Evolutionary conservation across 108 stramenopile species (phyloP).

Genomic region (Aurantiochytrium sp.): DNA sequence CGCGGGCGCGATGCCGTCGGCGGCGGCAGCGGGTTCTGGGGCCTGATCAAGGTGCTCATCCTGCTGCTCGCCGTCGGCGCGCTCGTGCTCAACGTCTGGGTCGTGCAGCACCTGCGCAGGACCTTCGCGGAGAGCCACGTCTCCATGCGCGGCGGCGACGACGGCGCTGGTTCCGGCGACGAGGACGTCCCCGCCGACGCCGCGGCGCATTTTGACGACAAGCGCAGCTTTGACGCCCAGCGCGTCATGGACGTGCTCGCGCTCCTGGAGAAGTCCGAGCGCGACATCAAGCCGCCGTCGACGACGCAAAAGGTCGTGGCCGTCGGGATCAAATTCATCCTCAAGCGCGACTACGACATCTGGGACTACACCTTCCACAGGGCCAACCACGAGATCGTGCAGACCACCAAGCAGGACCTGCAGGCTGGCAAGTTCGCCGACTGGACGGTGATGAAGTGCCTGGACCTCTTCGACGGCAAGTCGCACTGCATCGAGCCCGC

Average conservation of each 20-base stretch:
- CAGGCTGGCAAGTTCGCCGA: not conserved
- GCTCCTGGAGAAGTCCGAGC: constrained; percentile 14
- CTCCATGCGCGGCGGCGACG: not conserved
- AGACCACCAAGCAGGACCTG: constrained; percentile 20
- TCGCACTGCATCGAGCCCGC: constrained; percentile 27
- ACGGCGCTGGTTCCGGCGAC: not conserved
- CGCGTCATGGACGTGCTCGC: constrained; percentile 21
- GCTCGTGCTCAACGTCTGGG: constrained; percentile 5
- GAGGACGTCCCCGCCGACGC: not conserved
- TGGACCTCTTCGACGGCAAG: constrained; percentile 23
- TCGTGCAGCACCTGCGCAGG: constrained; percentile 10
- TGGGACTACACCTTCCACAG: constrained; percentile 18
- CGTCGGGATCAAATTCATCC: not conserved
- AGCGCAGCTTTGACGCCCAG: not conserved
- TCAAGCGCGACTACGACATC: constrained; percentile 24
- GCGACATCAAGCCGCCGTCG: not conserved
- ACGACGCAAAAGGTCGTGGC: constrained; percentile 1
- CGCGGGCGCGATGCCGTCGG: not conserved
- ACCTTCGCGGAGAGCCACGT: not conserved
- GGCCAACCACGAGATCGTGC: constrained; percentile 16
- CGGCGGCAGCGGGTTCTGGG: not conserved
- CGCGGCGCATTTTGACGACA: not conserved
- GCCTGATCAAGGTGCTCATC: not conserved
- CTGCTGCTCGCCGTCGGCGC: not conserved
- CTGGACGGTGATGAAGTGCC: constrained; percentile 32